These are phyloP conservation scores for Linaria vulgaris DNA, from an alignment of 257 asterid species.

Conservation along the genomic window DNA sequence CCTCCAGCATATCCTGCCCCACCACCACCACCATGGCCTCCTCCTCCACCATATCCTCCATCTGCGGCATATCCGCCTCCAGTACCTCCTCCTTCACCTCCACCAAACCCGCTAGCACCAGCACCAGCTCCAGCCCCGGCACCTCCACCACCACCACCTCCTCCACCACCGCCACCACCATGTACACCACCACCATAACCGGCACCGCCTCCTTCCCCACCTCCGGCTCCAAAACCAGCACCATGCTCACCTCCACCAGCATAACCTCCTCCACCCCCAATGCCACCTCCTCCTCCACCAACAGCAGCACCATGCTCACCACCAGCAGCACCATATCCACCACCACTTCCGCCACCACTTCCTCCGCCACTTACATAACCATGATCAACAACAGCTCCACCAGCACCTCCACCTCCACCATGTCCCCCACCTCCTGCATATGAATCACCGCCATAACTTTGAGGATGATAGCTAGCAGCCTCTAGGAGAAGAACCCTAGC, in stretches of 20 bases:
- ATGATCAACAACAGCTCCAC: constrained; percentile 43
- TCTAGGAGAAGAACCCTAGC: constrained; percentile 68
- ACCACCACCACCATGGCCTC: constrained; percentile 30
- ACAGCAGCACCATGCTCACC: constrained; percentile 34
- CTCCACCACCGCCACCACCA: constrained; percentile 34
- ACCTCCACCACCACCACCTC: constrained; percentile 22
- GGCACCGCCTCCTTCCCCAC: constrained; percentile 30
- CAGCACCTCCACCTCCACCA: constrained; percentile 41
- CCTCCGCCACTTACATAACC: constrained; percentile 32
- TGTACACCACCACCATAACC: constrained; percentile 30
- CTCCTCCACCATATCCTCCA: constrained; percentile 42
- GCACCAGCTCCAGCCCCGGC: constrained; percentile 25
- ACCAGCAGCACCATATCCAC: constrained; percentile 28
- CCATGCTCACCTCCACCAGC: constrained; percentile 31
- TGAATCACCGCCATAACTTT: constrained; percentile 36
- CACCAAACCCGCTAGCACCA: constrained; percentile 23
- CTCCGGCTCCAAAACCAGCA: constrained; percentile 34
- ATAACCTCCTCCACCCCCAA: constrained; percentile 25
- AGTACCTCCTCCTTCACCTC: constrained; percentile 27
- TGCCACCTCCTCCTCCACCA: constrained; percentile 33
- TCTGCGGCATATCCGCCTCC: constrained; percentile 30
- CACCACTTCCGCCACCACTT: constrained; percentile 26
- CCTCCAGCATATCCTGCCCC: constrained; percentile 38
- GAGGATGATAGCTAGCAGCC: constrained; percentile 24
- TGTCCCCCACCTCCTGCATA: constrained; percentile 40